Evolutionary conservation across 352 stramenopile species (phyloP).

Genomic region (Pythium brassicae): DNA sequence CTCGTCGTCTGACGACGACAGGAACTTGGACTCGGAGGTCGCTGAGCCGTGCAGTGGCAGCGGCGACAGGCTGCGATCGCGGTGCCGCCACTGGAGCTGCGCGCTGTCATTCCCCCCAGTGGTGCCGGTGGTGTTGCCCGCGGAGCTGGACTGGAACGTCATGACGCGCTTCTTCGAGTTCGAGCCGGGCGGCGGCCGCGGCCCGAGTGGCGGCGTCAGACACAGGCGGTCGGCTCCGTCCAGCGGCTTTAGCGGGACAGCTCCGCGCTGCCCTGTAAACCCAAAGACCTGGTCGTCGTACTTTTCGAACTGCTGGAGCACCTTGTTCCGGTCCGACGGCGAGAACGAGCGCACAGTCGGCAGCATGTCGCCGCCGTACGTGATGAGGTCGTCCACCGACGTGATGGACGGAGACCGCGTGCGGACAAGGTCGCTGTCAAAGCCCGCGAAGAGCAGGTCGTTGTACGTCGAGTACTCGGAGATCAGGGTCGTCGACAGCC

Average conservation of each 20-base stretch:
- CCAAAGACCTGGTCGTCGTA: slow-evolving; percentile 77
- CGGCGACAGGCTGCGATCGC: slow-evolving; percentile 37
- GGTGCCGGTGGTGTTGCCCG: slow-evolving; percentile 14
- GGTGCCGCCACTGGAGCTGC: slow-evolving; percentile 37
- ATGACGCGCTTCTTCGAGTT: slow-evolving; percentile 41
- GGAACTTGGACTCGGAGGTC: slow-evolving; percentile 31
- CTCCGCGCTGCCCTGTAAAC: slow-evolving; percentile 17
- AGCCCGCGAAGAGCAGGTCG: slow-evolving; percentile 47
- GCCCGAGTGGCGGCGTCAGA: slow-evolving; percentile 46
- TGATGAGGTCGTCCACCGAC: slow-evolving; percentile 41
- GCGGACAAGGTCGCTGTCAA: slow-evolving; percentile 63
- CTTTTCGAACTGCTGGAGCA: slow-evolving; percentile 50
- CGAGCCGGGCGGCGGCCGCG: slow-evolving; percentile 29
- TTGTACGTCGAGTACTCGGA: slow-evolving; percentile 43
- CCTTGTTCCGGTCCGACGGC: slow-evolving; percentile 34
- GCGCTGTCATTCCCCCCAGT: slow-evolving; percentile 22
- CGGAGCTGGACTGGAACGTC: slow-evolving; percentile 28
- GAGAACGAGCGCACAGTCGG: slow-evolving; percentile 49
- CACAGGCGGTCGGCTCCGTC: slow-evolving; percentile 37
- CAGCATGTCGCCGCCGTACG: slow-evolving; percentile 30
- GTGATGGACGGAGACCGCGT: slow-evolving; percentile 52
- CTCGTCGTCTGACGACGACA: slow-evolving; percentile 29
- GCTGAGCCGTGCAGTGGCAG: slow-evolving; percentile 31
- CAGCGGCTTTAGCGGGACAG: slow-evolving; percentile 29
- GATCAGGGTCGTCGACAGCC: slow-evolving; percentile 22